phyloP scores from a whole-genome alignment of 75 land plant species.

The Ceratopteris richardii region DNA sequence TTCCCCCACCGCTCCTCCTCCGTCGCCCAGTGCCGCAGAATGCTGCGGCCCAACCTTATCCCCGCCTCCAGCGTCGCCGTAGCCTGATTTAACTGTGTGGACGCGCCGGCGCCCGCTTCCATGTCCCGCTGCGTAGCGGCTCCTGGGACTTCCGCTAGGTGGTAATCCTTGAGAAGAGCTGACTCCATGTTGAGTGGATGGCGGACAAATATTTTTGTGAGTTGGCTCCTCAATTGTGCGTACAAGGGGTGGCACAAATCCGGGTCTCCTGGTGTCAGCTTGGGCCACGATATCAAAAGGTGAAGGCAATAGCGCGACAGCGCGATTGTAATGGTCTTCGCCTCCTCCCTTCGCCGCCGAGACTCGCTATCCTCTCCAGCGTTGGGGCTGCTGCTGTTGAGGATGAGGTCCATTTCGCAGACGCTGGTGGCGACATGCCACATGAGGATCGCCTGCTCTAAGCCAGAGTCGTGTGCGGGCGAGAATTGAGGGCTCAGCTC shows the following conservation, averaged over 20 bases:
- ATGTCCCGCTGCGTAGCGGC: not conserved
- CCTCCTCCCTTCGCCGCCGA: constrained; percentile 1
- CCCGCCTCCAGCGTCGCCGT: not conserved
- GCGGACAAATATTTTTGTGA: not conserved
- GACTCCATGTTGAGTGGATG: not conserved
- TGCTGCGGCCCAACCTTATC: constrained; percentile 2
- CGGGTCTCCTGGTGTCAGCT: constrained; percentile 5
- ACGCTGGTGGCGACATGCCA: constrained; percentile 9
- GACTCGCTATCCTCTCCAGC: not conserved
- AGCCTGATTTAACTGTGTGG: not conserved
- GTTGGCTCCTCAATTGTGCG: not conserved
- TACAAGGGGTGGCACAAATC: not conserved
- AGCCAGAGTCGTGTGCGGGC: not conserved
- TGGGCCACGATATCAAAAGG: not conserved
- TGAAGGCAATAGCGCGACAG: constrained; percentile 2
- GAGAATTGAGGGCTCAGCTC: not conserved
- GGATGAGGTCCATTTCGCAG: constrained; percentile 7
- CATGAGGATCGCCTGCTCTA: constrained; percentile 1
- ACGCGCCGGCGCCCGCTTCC: not conserved
- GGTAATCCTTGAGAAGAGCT: not conserved
- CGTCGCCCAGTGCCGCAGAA: not conserved
- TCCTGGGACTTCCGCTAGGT: not conserved
- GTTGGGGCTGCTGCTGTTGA: not conserved
- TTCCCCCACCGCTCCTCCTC: constrained; percentile 11
- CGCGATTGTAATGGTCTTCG: constrained; percentile 1